phyloP scores from a whole-genome alignment of 2,329 filamentous ascomycete genomes.

The Hysterium pulicare region DNA sequence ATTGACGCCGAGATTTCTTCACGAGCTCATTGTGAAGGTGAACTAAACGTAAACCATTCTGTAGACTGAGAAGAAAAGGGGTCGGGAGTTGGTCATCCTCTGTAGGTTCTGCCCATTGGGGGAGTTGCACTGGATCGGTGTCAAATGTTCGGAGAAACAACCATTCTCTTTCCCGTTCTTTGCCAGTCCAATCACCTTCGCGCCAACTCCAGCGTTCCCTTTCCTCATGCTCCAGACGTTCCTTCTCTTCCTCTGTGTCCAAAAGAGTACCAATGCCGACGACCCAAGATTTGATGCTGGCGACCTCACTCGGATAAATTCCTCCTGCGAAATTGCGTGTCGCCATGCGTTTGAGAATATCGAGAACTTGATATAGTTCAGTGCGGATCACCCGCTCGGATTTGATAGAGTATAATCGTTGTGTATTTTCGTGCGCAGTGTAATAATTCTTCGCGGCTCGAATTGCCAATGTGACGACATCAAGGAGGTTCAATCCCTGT shows the following conservation, averaged over 20 bases:
- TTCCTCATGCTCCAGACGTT: constrained; percentile 69
- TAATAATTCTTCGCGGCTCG: constrained; percentile 95
- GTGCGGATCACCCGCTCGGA: constrained; percentile 80
- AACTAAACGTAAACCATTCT: constrained; percentile 77
- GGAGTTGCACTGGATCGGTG: constrained; percentile 56
- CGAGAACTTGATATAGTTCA: constrained; percentile 81
- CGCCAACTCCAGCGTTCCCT: constrained; percentile 78
- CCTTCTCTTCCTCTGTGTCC: constrained; percentile 70
- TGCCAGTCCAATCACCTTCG: constrained; percentile 67
- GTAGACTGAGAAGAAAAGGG: constrained; percentile 69
- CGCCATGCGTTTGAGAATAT: constrained; percentile 88
- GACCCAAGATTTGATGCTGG: constrained; percentile 76
- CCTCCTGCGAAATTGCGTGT: constrained; percentile 81
- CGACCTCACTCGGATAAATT: constrained; percentile 72
- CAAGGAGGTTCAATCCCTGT: constrained; percentile 86
- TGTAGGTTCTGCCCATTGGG: constrained; percentile 61
- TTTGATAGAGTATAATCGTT: constrained; percentile 81
- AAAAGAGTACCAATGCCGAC: constrained; percentile 73
- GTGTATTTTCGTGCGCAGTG: constrained; percentile 83
- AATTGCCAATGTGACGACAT: constrained; percentile 92
- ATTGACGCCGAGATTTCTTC: constrained; percentile 77
- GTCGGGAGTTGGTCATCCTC: constrained; percentile 59
- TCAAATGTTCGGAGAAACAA: constrained; percentile 78
- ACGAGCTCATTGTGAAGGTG: constrained; percentile 88
- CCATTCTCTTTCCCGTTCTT: constrained; percentile 74